These are phyloP conservation scores for Hypoxylon intermedium DNA, from an alignment of 495 filamentous ascomycete genomes.

Conservation along the genomic window DNA sequence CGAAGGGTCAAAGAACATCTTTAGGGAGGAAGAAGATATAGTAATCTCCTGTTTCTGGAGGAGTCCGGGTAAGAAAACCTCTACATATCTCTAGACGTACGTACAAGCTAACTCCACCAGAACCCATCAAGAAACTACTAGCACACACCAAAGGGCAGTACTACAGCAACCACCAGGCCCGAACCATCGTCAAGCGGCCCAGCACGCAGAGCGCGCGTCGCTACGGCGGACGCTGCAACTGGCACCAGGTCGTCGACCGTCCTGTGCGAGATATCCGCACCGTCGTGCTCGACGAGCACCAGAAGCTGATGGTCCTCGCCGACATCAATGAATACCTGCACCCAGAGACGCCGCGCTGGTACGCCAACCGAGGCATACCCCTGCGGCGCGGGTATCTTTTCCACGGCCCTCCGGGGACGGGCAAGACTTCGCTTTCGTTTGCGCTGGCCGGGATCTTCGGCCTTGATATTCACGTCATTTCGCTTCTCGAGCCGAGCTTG, in stretches of 20 bases:
- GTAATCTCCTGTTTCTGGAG: constrained; percentile 53
- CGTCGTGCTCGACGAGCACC: constrained; percentile 76
- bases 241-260: constrained; percentile 71
- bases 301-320: constrained; percentile 73
- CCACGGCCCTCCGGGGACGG: constrained; percentile 73
- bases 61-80: constrained; percentile 42
- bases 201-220: constrained; percentile 40
- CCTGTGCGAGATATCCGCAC: constrained; percentile 80
- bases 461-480: constrained; percentile 71
- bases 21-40: constrained; percentile 51
- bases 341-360: constrained; percentile 74
- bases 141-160: constrained; percentile 62
- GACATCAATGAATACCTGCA: constrained; percentile 92
- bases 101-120: constrained; percentile 20
- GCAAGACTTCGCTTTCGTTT: constrained; percentile 67
- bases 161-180: constrained; percentile 51
- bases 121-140: constrained; percentile 69
- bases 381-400: constrained; percentile 90
- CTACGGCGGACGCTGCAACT: constrained; percentile 54
- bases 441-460: constrained; percentile 74
- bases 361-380: constrained; percentile 85
- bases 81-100: background rate
- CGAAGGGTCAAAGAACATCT: constrained; percentile 30
- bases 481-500: constrained; percentile 64
- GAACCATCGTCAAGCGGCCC: constrained; percentile 61